Percentiles rank a stretch among this genome's conserved stretches.
These are phyloP conservation scores for Lithospermum erythrorhizon DNA, from an alignment of 257 asterid genomes.

Conservation along the genomic window DNA sequence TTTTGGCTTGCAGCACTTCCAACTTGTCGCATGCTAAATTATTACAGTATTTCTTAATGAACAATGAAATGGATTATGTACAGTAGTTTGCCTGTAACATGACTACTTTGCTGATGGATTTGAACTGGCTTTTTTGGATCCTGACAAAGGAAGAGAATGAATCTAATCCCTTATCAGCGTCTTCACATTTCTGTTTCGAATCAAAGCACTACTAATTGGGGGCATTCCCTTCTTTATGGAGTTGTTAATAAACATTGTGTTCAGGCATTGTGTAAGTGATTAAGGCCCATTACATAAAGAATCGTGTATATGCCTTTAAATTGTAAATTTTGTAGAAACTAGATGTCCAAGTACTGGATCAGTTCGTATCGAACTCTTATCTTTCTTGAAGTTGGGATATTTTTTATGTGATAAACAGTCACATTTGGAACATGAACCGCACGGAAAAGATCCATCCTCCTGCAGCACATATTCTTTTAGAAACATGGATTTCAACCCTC, in stretches of 20 bases:
- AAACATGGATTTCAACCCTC: background rate
- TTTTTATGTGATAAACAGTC: too few species aligned
- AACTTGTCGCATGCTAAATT: background rate
- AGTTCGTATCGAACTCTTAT: background rate
- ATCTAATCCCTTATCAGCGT: background rate
- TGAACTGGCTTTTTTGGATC: background rate
- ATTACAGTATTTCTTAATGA: background rate
- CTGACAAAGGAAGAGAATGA: background rate
- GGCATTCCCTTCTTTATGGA: background rate
- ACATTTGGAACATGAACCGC: background rate
- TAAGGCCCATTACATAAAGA: background rate
- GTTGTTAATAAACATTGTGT: background rate
- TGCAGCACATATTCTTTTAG: background rate
- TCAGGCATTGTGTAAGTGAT: background rate
- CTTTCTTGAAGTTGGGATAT: too few species aligned
- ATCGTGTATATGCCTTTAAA: background rate
- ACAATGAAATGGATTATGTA: background rate
- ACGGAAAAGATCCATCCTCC: too few species aligned
- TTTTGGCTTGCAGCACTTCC: background rate
- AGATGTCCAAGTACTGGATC: background rate
- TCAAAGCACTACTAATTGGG: background rate
- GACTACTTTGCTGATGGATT: conserved; percentile 4
- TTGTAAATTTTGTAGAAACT: background rate
- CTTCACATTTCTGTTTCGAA: background rate
- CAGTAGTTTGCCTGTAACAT: background rate